Conservation (phyloP, 2,329 filamentous ascomycete species). For the Colletotrichum musicola region DNA sequence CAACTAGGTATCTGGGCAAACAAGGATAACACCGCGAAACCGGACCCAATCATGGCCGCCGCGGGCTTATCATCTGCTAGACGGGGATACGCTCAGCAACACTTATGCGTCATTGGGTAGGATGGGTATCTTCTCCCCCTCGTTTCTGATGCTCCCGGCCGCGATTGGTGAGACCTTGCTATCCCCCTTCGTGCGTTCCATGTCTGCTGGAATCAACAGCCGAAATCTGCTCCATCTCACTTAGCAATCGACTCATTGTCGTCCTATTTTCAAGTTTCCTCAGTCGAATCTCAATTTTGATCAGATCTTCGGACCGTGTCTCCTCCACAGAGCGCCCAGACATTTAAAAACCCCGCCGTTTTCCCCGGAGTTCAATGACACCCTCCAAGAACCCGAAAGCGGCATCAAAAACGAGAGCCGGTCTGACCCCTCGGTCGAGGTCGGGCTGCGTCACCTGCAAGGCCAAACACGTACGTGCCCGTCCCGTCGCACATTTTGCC, state of each 20-base stretch:
- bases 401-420: constrained; percentile 25
- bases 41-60: constrained; percentile 20
- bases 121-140: constrained; percentile 4
- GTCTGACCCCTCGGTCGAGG: constrained; percentile 43
- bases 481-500: constrained; percentile 9
- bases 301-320: background rate
- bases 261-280: background rate
- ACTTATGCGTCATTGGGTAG: constrained; percentile 29
- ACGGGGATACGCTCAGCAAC: constrained; percentile 5
- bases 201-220: background rate
- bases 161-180: constrained; percentile 10
- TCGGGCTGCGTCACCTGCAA: constrained; percentile 49
- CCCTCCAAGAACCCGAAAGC: constrained; percentile 20
- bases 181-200: background rate
- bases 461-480: constrained; percentile 42
- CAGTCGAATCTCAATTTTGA: background rate
- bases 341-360: background rate
- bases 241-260: background rate
- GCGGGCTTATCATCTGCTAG: constrained; percentile 25
- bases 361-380: constrained; percentile 22
- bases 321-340: background rate
- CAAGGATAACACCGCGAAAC: constrained; percentile 14
- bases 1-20: background rate
- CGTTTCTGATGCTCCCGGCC: constrained; percentile 15
- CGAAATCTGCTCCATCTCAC: background rate